phyloP scores from a whole-genome alignment of 148 eudicot genomes.

The Salicornia ramosissima region DNA sequence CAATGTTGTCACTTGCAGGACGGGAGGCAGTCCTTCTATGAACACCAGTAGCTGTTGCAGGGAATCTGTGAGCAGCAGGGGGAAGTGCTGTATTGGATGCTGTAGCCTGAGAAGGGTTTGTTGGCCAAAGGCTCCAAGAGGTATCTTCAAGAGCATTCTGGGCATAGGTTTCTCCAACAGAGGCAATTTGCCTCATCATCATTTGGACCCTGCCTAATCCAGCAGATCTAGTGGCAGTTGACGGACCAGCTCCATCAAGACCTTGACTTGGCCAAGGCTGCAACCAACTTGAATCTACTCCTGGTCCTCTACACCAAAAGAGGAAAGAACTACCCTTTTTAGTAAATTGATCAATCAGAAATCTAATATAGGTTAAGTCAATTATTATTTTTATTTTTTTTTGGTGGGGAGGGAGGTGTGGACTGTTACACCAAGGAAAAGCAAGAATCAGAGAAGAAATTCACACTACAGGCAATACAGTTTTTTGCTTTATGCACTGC shows the following conservation, averaged over 20 bases:
- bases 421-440: neutral
- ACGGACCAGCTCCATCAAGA: slow-evolving; percentile 88
- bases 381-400: neutral
- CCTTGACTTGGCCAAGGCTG: slow-evolving; percentile 56
- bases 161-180: slow-evolving; percentile 91
- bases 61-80: slow-evolving; percentile 36
- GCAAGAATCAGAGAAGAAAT: neutral
- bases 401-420: neutral
- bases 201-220: slow-evolving; percentile 81
- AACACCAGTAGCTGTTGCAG: slow-evolving; percentile 37
- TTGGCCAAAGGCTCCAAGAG: slow-evolving; percentile 85
- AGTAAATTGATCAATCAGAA: neutral
- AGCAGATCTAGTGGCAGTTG: slow-evolving; percentile 50
- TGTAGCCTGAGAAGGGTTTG: slow-evolving; percentile 68
- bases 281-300: slow-evolving; percentile 67
- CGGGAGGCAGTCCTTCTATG: slow-evolving; percentile 51
- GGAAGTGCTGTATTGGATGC: slow-evolving; percentile 50
- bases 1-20: slow-evolving; percentile 50
- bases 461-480: neutral
- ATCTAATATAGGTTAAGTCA: neutral
- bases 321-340: neutral
- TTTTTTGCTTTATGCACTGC: neutral
- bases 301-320: slow-evolving; percentile 48
- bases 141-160: slow-evolving; percentile 85
- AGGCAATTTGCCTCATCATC: slow-evolving; percentile 98